Conservation (phyloP, 108 stramenopile species). For the Aureococcus anophagefferens region DNA sequence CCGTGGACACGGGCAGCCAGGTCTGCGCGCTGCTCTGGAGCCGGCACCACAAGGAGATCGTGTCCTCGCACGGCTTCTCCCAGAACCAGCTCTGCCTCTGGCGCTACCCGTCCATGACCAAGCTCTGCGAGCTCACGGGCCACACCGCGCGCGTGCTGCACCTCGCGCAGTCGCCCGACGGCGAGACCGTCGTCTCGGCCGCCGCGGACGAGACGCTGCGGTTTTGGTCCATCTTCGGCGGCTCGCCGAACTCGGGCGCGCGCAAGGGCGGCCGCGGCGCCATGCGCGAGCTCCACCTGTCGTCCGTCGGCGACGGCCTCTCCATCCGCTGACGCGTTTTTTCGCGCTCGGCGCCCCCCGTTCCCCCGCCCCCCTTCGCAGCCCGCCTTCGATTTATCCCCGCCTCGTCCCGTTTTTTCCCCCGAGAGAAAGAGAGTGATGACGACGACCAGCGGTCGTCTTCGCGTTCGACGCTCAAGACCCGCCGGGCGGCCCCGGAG, state of each 20-base stretch:
- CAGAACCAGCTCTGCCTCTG: conserved; percentile 90
- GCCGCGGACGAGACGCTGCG: conserved; percentile 65
- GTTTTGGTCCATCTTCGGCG: conserved; percentile 53
- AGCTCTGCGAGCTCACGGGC: conserved; percentile 85
- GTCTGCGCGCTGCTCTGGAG: conserved; percentile 93
- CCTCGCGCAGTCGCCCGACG: conserved; percentile 88
- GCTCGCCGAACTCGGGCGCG: not conserved
- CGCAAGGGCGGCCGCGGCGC: not conserved
- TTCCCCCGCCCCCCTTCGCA: too few relatives aligned
- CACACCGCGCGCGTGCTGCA: conserved; percentile 91
- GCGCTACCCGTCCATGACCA: conserved; percentile 91
- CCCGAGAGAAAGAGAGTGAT: too few relatives aligned
- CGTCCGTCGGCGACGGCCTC: not conserved
- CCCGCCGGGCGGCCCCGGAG: too few relatives aligned
- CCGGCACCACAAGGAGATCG: conserved; percentile 86
- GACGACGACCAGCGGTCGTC: too few relatives aligned
- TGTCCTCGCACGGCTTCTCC: conserved; percentile 91
- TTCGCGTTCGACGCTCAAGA: too few relatives aligned
- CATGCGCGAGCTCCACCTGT: not conserved
- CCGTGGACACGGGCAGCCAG: conserved; percentile 92
- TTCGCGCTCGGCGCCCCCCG: too few relatives aligned
- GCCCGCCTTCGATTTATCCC: too few relatives aligned
- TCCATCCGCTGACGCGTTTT: not conserved
- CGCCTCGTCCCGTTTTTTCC: too few relatives aligned
- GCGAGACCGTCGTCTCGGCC: conserved; percentile 83